phyloP scores from a whole-genome alignment of 495 filamentous ascomycete species.

The Xylaria acuta region DNA sequence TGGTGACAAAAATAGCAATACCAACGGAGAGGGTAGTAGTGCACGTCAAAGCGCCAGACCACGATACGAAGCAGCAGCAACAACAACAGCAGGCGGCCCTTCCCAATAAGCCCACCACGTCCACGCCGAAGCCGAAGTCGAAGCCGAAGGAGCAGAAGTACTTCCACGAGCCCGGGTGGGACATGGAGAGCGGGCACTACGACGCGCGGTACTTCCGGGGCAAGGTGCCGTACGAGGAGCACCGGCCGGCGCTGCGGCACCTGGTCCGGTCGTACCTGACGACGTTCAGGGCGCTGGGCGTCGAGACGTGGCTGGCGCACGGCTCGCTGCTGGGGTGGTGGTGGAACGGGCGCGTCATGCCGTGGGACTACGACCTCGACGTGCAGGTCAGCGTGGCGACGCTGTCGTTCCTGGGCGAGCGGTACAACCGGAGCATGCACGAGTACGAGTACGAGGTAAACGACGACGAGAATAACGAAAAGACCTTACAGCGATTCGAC shows the following conservation, averaged over 20 bases:
- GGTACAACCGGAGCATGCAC: constrained; percentile 70
- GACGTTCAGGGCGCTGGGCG: constrained; percentile 63
- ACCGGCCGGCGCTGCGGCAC: constrained; percentile 66
- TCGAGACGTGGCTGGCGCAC: constrained; percentile 89
- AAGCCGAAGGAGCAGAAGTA: constrained; percentile 35
- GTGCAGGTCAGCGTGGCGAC: constrained; percentile 74
- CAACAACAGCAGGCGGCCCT: background rate
- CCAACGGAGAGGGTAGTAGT: background rate
- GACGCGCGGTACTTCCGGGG: constrained; percentile 71
- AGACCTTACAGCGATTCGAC: background rate
- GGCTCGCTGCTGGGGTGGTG: constrained; percentile 89
- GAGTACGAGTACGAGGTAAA: constrained; percentile 65
- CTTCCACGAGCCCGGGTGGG: constrained; percentile 64
- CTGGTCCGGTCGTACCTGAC: constrained; percentile 77
- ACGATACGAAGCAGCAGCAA: background rate
- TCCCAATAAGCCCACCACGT: background rate
- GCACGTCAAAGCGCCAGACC: background rate
- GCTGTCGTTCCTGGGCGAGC: constrained; percentile 63
- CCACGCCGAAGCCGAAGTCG: too few species aligned
- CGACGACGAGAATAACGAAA: constrained; percentile 27
- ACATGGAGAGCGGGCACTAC: constrained; percentile 69
- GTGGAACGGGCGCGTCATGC: constrained; percentile 86
- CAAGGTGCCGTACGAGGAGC: constrained; percentile 66
- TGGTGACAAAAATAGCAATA: background rate
- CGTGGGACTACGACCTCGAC: constrained; percentile 91